phyloP scores from a whole-genome alignment of 108 stramenopile genomes.

The Cyclostephanos tholiformis region DNA sequence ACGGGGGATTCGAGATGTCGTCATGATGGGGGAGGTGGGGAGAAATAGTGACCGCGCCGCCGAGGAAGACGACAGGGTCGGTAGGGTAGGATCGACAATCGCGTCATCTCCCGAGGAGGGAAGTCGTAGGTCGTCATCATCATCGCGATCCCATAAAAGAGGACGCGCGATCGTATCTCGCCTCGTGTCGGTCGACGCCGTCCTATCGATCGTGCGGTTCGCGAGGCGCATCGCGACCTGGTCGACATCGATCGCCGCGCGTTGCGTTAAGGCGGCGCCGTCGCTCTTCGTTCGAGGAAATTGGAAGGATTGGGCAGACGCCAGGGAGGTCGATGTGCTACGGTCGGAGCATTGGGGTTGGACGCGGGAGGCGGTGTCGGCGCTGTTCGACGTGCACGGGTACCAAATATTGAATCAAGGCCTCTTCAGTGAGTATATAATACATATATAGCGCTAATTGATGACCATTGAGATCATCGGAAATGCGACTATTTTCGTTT shows the following conservation, averaged over 20 bases:
- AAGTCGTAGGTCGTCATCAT: background rate
- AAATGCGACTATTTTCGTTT: no score
- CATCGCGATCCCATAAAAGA: conserved; percentile 42
- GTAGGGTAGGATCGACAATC: background rate
- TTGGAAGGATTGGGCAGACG: conserved; percentile 71
- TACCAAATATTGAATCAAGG: conserved; percentile 79
- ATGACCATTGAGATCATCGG: no score
- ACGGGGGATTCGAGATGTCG: conserved; percentile 30
- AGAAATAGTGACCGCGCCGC: background rate
- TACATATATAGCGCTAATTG: no score
- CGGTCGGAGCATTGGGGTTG: conserved; percentile 49
- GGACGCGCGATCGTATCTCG: conserved; percentile 20
- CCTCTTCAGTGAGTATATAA: conserved; percentile 71
- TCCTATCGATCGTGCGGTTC: conserved; percentile 58
- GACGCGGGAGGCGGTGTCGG: conserved; percentile 61
- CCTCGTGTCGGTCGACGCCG: conserved; percentile 61
- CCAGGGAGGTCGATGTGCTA: conserved; percentile 40
- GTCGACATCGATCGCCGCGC: conserved; percentile 51
- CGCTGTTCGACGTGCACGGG: conserved; percentile 80
- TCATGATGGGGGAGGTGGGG: background rate
- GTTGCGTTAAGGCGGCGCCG: conserved; percentile 46
- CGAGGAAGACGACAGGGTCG: no score
- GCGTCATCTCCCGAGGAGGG: no score
- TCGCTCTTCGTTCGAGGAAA: conserved; percentile 24
- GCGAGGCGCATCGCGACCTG: conserved; percentile 48